Base-by-base conservation (phyloP, 2,329 filamentous ascomycete species). In the Aspergillus sergii region DNA sequence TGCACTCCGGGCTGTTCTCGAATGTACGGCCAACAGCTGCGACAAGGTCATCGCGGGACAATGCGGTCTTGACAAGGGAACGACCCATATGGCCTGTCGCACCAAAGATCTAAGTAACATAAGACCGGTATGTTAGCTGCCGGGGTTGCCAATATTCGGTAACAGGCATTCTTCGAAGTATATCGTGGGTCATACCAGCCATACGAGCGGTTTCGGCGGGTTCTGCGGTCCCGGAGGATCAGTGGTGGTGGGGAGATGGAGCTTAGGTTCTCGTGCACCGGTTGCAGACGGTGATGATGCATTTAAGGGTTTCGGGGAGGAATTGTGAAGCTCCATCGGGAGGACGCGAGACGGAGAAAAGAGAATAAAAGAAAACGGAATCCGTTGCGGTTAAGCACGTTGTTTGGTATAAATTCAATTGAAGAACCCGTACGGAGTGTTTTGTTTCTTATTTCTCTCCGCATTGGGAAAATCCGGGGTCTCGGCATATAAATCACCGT, bases 51-150 rank as follows among this genome's bases (percentile, higher is more conserved):
- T 91, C 90, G 70, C 93, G 91, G 19, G 87, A 84, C 26, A 98
- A 84, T 19, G 91, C 93, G 60, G 87, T 88, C 72, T 95, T 94
- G 64, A 94, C 92, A 23, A 98, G 87, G 9, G 92, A 96, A 58
- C 93, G 90, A 63, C 95, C 95, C 85, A 98, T 96, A 73, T 99
- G 95, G 61, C 95, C 95, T n/a, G 94, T 97, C 56, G 93, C 94
- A 56, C 95, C 95, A 78, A 97, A 99, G 60, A 98, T 84, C 92
- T 93, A 46, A 50, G 41, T 28, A 28, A 28, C 26, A 16, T 12
- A 50, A 50, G 34, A 28, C n/a, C 23, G 10, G 9, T 5, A 39
- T 16, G 23, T 55, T 32, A 55, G 51, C 51, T 21, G 21, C 11
- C n/a, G 8, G 21, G 30, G 5, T 26, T 28, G 32, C 23, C 19